These are phyloP conservation scores for Aspergillus tamarii DNA, from an alignment of 2,329 filamentous ascomycete genomes.

Conservation along the genomic window DNA sequence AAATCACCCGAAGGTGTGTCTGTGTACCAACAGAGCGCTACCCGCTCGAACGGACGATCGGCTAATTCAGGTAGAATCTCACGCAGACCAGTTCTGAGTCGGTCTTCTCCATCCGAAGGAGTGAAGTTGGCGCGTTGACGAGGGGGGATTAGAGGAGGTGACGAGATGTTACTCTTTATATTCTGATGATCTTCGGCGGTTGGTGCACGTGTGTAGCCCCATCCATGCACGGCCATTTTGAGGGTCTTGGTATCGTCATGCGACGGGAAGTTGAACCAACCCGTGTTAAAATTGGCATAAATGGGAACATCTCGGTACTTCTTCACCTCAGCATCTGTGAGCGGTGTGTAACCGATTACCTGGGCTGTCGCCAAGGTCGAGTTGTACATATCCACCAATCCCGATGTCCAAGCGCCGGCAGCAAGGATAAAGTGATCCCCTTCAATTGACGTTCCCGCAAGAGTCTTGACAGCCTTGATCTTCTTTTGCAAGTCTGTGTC, in stretches of 20 bases:
- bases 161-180: constrained; percentile 23
- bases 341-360: constrained; percentile 31
- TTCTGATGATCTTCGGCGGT: constrained; percentile 7
- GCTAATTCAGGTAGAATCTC: constrained; percentile 25
- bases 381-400: constrained; percentile 24
- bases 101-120: constrained; percentile 20
- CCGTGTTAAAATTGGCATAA: constrained; percentile 30
- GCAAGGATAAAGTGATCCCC: constrained; percentile 27
- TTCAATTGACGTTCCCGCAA: constrained; percentile 19
- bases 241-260: constrained; percentile 27
- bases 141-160: constrained; percentile 17
- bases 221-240: constrained; percentile 35
- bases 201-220: constrained; percentile 48
- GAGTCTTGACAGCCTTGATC: constrained; percentile 18
- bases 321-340: constrained; percentile 30
- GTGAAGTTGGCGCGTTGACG: constrained; percentile 22
- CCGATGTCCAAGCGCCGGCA: constrained; percentile 28
- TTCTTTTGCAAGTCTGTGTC: constrained; percentile 13
- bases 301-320: constrained; percentile 43
- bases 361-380: constrained; percentile 22
- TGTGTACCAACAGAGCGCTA: constrained; percentile 40
- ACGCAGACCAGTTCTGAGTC: constrained; percentile 21
- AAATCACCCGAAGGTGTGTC: constrained; percentile 41
- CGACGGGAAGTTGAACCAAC: constrained; percentile 37
- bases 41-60: constrained; percentile 29